Percentiles rank a stretch among this genome's conserved stretches.
These are phyloP conservation scores for Zygotorulaspora chibaensis DNA, from an alignment of 805 yeast species.

Conservation along the genomic window DNA sequence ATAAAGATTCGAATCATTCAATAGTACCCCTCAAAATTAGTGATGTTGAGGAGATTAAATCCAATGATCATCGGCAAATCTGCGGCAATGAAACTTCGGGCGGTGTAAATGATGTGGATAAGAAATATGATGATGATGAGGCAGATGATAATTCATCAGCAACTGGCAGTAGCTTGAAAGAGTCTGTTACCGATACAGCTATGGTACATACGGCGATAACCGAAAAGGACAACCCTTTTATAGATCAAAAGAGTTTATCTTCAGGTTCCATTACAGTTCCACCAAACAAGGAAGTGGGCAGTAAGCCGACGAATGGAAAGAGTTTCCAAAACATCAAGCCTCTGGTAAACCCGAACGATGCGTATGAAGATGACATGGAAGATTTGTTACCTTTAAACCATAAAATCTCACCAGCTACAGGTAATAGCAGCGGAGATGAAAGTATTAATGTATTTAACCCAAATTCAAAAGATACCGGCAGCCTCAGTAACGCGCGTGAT, in stretches of 20 bases:
- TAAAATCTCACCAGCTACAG: slow-evolving; percentile 8
- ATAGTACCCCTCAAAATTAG: not conserved
- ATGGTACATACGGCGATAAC: slow-evolving; percentile 28
- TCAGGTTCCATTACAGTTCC: not conserved
- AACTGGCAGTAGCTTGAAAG: not conserved
- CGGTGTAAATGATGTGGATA: not conserved
- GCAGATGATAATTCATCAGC: not conserved
- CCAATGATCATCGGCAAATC: not conserved
- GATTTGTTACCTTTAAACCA: slow-evolving; percentile 13
- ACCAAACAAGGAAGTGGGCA: not conserved
- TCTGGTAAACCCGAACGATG: slow-evolving; percentile 20
- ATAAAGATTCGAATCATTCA: not conserved
- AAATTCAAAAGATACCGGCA: not conserved
- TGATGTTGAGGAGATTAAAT: not conserved
- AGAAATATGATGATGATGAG: not conserved
- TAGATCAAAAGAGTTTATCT: slow-evolving; percentile 11
- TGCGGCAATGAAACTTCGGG: not conserved
- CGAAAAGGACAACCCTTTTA: slow-evolving; percentile 31
- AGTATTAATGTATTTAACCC: slow-evolving; percentile 23
- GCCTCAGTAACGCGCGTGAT: slow-evolving; percentile 3
- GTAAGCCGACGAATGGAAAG: not conserved
- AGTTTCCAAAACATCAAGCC: not conserved
- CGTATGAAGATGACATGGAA: slow-evolving; percentile 29
- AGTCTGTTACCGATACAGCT: slow-evolving; percentile 8
- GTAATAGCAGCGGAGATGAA: slow-evolving; percentile 15